Evolutionary conservation across 1,139 yeast genomes (phyloP), one percentile per base, ranked within the genome.

Genomic region (Suhomyces bolitotheri): DNA sequence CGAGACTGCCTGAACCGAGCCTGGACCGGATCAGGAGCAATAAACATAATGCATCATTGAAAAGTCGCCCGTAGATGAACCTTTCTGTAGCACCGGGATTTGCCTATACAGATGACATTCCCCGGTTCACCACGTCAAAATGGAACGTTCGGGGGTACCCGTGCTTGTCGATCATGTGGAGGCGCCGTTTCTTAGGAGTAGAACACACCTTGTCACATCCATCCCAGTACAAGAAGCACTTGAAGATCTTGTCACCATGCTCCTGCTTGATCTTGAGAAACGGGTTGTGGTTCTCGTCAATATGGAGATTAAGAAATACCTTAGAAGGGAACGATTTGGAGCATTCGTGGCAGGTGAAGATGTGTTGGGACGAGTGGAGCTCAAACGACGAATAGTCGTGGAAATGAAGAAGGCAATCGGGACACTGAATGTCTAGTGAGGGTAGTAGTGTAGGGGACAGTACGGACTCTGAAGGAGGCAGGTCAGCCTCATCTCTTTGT

Each of bases 211-310:
- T 67, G 2, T 40, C 17, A 47, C 82, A 78, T 4, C 48, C 54
- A 4, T 42, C 53, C 14, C 37, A 72, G 66, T 16, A 21, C 19
- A 34, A 25, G 13, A 34, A 20, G 43, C 83, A 78, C 26, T 51
- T 53, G 38, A 58, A 73, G 3, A 65, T 62, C 21, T 58, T 60
- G 8, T 58, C 66, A 0, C 76, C 78, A 13, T 52, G 49, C 26
- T 70, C 73, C 32, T 53, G 50, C 27, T 51, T 47, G 2, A 67
- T 57, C 16, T 47, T 50, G n/a, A 56, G 49, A 30, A 78, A 65
- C 2, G 81, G 78, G 47, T 76, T 72, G 46, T 79, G 84, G 34
- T 60, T 59, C 43, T 78, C 84, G 22, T 66, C 65, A 4, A 76
- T 62, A 46, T 79, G 85, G 13, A 77, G 45, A 4, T 65, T 62